Conservation (phyloP, 768 basidiomycete genomes). For the Hortiboletus campestris region DNA sequence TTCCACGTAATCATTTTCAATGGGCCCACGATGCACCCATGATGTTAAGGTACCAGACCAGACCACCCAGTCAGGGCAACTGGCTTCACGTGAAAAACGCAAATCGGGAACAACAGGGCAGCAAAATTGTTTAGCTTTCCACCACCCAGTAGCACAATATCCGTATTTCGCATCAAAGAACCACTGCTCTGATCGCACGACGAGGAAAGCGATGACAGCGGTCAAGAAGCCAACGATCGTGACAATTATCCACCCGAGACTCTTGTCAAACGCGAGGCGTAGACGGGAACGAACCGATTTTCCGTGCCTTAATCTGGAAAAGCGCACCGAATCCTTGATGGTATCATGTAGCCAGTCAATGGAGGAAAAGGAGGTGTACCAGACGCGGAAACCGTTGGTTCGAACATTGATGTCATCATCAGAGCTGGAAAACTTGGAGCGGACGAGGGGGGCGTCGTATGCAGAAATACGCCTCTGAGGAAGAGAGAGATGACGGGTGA, state of each 20-base stretch:
- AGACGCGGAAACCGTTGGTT: conserved; percentile 82
- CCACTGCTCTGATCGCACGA: conserved; percentile 83
- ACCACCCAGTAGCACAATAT: conserved; percentile 70
- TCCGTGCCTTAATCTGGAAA: conserved; percentile 65
- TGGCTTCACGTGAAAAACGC: conserved; percentile 26
- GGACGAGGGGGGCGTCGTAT: conserved; percentile 54
- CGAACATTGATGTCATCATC: conserved; percentile 56
- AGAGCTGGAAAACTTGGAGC: conserved; percentile 31
- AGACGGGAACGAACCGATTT: conserved; percentile 68
- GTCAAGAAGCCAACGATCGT: conserved; percentile 85
- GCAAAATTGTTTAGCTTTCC: conserved; percentile 78
- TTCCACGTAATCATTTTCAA: conserved; percentile 47
- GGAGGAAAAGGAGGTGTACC: conserved; percentile 85
- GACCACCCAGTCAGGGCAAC: conserved; percentile 68
- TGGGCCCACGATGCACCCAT: conserved; percentile 10
- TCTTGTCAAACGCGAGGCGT: conserved; percentile 66
- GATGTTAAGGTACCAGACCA: conserved; percentile 65
- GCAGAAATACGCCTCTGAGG: conserved; percentile 67
- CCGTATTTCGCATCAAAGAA: conserved; percentile 94
- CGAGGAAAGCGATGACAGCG: conserved; percentile 81
- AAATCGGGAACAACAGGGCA: conserved; percentile 46
- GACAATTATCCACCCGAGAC: conserved; percentile 86
- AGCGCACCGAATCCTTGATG: conserved; percentile 88
- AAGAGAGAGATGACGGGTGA: conserved; percentile 37
- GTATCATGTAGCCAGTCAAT: conserved; percentile 97